Conservation (phyloP, 306 rosid genomes). For the Pyrus bretschneideri region DNA sequence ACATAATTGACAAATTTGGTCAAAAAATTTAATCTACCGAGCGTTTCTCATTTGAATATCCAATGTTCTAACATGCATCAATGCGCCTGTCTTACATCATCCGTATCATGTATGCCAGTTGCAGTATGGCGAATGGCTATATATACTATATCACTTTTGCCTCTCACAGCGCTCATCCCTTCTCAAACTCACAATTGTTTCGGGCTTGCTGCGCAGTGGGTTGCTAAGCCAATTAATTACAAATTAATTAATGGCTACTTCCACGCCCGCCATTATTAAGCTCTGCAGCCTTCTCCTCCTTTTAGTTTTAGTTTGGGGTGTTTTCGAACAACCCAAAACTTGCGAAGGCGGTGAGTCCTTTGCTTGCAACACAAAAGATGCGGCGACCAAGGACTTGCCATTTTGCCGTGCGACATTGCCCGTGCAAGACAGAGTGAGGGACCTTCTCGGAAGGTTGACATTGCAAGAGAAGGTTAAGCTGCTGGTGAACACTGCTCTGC, state of each 20-base stretch:
- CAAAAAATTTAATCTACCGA: no score
- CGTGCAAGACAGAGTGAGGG: slow-evolving; percentile 54
- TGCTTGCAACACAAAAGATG: slow-evolving; percentile 63
- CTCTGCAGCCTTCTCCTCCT: background rate
- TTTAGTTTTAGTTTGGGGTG: background rate
- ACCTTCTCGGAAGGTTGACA: slow-evolving; percentile 62
- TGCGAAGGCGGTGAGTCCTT: slow-evolving; percentile 44
- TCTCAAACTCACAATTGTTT: background rate
- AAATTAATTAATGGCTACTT: background rate
- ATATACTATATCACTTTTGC: slow-evolving; percentile 21
- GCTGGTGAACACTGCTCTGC: slow-evolving; percentile 58
- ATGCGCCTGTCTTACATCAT: background rate
- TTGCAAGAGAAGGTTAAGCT: slow-evolving; percentile 65
- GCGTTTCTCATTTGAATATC: background rate
- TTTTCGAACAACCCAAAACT: background rate
- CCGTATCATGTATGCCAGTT: background rate
- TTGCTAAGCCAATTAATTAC: background rate
- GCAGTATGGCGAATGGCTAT: background rate
- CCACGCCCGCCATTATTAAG: background rate
- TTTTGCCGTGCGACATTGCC: slow-evolving; percentile 43
- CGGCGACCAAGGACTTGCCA: slow-evolving; percentile 22
- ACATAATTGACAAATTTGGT: no score
- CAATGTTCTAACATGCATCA: slow-evolving; percentile 12
- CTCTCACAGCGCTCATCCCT: background rate
- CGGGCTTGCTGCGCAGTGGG: background rate